These are phyloP conservation scores for Alternaria ventricosa DNA, from an alignment of 2,329 filamentous ascomycete species.

Conservation along the genomic window DNA sequence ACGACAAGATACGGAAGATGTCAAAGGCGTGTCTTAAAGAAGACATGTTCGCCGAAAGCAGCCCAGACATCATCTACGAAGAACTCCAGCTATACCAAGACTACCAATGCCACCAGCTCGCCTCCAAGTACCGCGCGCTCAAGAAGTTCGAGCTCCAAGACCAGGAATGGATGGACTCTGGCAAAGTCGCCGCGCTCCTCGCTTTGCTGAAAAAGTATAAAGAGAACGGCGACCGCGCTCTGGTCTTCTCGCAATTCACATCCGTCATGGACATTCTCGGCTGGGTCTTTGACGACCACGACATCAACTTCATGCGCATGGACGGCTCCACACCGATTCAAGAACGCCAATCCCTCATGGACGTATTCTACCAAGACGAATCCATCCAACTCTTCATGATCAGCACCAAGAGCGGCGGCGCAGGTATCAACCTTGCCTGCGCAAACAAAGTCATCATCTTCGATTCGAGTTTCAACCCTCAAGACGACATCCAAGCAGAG, in stretches of 20 bases:
- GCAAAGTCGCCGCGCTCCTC: conserved; percentile 84
- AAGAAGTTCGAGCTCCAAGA: conserved; percentile 64
- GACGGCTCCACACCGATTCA: conserved; percentile 84
- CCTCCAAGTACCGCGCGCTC: conserved; percentile 60
- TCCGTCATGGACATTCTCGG: conserved; percentile 90
- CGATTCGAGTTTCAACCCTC: conserved; percentile 95
- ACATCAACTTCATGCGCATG: conserved; percentile 81
- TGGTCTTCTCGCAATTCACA: conserved; percentile 94
- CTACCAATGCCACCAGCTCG: conserved; percentile 67
- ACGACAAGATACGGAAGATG: conserved; percentile 78
- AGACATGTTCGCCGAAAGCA: conserved; percentile 60
- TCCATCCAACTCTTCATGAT: conserved; percentile 90
- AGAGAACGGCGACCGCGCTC: conserved; percentile 79
- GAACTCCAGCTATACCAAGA: conserved; percentile 65
- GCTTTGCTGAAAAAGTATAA: conserved; percentile 76
- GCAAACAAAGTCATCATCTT: conserved; percentile 99
- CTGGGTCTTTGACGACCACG: conserved; percentile 75
- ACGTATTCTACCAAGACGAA: conserved; percentile 79
- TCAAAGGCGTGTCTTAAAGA: conserved; percentile 76
- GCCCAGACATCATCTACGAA: conserved; percentile 60
- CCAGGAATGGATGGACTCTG: conserved; percentile 73
- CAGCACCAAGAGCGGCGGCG: conserved; percentile 93
- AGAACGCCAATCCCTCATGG: conserved; percentile 84
- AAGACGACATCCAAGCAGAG: conserved; percentile 97
- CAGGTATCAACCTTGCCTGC: conserved; percentile 92